Conservation (phyloP, 345 rosid species). For the Dimocarpus longan region DNA sequence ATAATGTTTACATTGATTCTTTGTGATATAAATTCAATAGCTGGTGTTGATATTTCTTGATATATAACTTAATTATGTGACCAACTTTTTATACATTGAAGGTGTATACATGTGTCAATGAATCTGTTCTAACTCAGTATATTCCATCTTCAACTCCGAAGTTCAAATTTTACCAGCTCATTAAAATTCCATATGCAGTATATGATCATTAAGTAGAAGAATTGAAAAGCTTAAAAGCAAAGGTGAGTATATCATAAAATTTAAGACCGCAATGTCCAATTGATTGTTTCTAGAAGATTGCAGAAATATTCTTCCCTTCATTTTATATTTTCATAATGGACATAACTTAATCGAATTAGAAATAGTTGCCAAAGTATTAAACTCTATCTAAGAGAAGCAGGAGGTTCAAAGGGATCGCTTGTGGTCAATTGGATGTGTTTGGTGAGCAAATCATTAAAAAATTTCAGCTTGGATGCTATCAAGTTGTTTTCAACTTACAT, state of each 20-base stretch:
- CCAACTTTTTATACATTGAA: conserved; percentile 32
- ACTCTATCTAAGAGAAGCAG: not conserved
- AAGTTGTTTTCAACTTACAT: conserved; percentile 40
- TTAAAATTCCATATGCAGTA: conserved; percentile 37
- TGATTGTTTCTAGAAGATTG: not conserved
- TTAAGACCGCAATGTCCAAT: not conserved
- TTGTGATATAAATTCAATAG: not conserved
- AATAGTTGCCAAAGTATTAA: not conserved
- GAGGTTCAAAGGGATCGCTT: conserved; percentile 10
- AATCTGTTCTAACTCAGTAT: conserved; percentile 57
- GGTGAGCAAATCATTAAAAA: conserved; percentile 47
- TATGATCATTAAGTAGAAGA: conserved; percentile 25
- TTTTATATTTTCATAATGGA: not conserved
- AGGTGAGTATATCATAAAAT: conserved; percentile 44
- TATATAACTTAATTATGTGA: not conserved
- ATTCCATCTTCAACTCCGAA: conserved; percentile 71
- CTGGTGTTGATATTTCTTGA: conserved; percentile 7
- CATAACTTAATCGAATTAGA: not conserved
- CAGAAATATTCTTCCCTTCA: not conserved
- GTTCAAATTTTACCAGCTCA: too few species aligned
- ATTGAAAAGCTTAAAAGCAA: conserved; percentile 36
- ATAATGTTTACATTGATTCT: not conserved
- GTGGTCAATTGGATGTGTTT: conserved; percentile 45
- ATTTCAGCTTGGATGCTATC: conserved; percentile 52
- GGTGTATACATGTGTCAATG: conserved; percentile 72